Conservation (phyloP, 352 stramenopile species). For the Phytopythium boreale region DNA sequence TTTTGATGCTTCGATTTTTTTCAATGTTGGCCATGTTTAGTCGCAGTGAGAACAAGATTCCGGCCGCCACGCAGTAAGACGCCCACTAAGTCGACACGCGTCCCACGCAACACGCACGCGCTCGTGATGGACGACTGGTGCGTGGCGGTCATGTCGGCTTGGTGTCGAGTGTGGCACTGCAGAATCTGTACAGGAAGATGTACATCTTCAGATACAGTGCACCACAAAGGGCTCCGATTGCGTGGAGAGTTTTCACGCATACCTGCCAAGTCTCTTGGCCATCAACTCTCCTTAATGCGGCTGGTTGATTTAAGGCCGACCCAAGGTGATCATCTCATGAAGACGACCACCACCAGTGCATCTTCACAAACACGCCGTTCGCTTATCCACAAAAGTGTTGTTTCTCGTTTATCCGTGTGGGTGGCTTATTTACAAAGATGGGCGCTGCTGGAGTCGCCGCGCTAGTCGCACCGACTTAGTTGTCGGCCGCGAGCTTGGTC, state of each 20-base stretch:
- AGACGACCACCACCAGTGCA: too few relatives aligned
- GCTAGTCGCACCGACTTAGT: too few relatives aligned
- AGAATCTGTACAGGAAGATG: too few relatives aligned
- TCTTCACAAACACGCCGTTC: too few relatives aligned
- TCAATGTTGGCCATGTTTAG: neutral
- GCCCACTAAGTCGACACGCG: neutral
- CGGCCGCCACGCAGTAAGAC: neutral
- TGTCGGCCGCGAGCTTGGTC: conserved; percentile 28
- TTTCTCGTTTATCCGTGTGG: neutral
- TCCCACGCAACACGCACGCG: neutral
- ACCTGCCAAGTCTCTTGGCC: too few relatives aligned
- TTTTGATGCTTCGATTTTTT: conserved; percentile 1
- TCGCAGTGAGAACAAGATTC: neutral
- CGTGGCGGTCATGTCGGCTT: neutral
- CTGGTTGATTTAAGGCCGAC: too few relatives aligned
- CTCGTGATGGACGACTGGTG: neutral
- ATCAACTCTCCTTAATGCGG: too few relatives aligned
- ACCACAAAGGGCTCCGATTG: too few relatives aligned
- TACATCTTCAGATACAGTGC: neutral
- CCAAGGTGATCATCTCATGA: too few relatives aligned
- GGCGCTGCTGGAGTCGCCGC: too few relatives aligned
- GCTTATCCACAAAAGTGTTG: neutral
- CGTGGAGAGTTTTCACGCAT: too few relatives aligned
- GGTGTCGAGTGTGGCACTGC: neutral
- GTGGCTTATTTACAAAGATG: neutral